Conservation (phyloP, 352 stramenopile species). For the Lagenidium sp. region DNA sequence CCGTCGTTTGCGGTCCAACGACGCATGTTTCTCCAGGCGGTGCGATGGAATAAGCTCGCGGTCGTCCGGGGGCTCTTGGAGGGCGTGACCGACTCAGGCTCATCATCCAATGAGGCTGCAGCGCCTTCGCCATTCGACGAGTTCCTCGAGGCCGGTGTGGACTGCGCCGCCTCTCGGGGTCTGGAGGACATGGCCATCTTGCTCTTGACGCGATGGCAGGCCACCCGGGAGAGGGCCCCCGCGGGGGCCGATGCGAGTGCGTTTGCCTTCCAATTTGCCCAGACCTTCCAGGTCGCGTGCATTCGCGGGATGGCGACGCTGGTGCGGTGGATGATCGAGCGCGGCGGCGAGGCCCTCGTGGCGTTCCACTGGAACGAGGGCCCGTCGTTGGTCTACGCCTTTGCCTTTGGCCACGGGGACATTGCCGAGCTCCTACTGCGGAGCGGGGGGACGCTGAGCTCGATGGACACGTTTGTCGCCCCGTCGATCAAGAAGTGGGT, state of each 20-base stretch:
- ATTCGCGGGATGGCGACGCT: constrained; percentile 35
- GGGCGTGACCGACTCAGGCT: too few species aligned
- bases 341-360: constrained; percentile 43
- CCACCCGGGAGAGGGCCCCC: constrained; percentile 25
- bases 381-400: constrained; percentile 42
- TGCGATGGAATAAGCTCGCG: constrained; percentile 45
- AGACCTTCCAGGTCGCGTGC: constrained; percentile 50
- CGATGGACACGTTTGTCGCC: constrained; percentile 33
- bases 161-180: constrained; percentile 42
- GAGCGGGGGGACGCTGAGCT: constrained; percentile 38
- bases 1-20: constrained; percentile 39
- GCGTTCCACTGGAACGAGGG: constrained; percentile 56
- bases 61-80: constrained; percentile 36
- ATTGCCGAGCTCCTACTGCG: constrained; percentile 20
- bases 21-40: constrained; percentile 44
- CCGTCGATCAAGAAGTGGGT: constrained; percentile 60
- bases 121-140: constrained; percentile 12
- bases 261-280: constrained; percentile 65
- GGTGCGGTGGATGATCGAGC: constrained; percentile 37
- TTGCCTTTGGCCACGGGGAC: constrained; percentile 46
- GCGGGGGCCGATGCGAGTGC: constrained; percentile 19
- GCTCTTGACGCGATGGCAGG: constrained; percentile 40
- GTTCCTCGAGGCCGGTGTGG: constrained; percentile 50
- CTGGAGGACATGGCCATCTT: constrained; percentile 54
- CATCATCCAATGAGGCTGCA: not conserved